These are phyloP conservation scores for Arthrobotrys entomopaga DNA, from an alignment of 2,329 filamentous ascomycete species.

Conservation along the genomic window DNA sequence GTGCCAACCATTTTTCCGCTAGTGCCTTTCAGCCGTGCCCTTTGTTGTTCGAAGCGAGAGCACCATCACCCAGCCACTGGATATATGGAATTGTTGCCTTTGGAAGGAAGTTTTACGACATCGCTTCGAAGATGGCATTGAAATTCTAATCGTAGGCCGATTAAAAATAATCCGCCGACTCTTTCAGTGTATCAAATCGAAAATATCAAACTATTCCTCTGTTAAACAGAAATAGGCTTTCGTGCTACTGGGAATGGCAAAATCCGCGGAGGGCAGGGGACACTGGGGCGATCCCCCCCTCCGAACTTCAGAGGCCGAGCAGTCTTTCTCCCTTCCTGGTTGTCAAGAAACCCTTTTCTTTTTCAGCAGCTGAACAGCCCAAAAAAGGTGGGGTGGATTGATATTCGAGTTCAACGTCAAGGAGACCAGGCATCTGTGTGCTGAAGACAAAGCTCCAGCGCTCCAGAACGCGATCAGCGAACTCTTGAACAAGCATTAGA, in stretches of 20 bases:
- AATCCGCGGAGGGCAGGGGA: conserved; percentile 28
- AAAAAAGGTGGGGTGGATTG: conserved; percentile 48
- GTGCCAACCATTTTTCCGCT: conserved; percentile 51
- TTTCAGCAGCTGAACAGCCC: conserved; percentile 19
- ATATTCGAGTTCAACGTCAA: conserved; percentile 14
- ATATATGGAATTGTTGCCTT: conserved; percentile 40
- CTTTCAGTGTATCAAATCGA: conserved; percentile 23
- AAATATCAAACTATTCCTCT: conserved; percentile 26
- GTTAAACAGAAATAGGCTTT: conserved; percentile 53
- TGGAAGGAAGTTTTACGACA: conserved; percentile 11
- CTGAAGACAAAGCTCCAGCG: conserved; percentile 7
- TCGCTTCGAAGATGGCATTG: conserved; percentile 27
- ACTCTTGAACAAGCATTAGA: conserved; percentile 30
- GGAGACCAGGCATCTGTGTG: conserved; percentile 5
- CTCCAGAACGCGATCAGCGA: conserved; percentile 3
- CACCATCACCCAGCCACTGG: conserved; percentile 48
- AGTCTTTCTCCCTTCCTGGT: conserved; percentile 14
- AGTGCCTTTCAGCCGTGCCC: conserved; percentile 53
- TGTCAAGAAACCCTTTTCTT: conserved; percentile 11
- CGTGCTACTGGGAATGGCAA: conserved; percentile 48
- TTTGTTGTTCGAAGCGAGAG: conserved; percentile 39
- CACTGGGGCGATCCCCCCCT: conserved; percentile 19
- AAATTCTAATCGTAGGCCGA: conserved; percentile 9
- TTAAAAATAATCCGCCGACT: conserved; percentile 41
- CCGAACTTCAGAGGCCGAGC: conserved; percentile 33